phyloP scores from a whole-genome alignment of 2,329 filamentous ascomycete genomes.

The Cladophialophora chaetospira region DNA sequence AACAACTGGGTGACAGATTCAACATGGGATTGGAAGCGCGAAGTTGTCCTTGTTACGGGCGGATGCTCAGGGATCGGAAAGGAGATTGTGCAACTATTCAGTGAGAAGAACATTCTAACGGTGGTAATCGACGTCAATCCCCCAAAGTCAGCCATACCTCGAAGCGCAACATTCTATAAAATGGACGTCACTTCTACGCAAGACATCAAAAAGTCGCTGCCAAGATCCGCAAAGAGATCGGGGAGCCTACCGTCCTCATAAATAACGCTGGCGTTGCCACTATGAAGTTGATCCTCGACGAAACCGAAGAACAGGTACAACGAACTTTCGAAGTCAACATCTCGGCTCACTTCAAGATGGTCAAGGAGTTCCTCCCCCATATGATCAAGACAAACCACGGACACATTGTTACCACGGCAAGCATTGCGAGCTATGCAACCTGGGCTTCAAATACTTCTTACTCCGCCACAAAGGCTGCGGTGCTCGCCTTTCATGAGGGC shows the following conservation, averaged over 20 bases:
- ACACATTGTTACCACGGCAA: too few relatives aligned
- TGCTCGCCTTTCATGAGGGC: conserved; percentile 69
- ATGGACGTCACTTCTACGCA: too few relatives aligned
- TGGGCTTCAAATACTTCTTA: conserved; percentile 69
- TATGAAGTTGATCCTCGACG: conserved; percentile 59
- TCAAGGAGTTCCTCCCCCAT: conserved; percentile 65
- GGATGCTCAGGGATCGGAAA: too few relatives aligned
- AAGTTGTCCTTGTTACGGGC: too few relatives aligned
- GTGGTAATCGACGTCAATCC: too few relatives aligned
- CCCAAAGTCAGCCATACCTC: too few relatives aligned
- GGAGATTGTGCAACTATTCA: too few relatives aligned
- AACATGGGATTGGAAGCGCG: too few relatives aligned
- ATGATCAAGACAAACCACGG: conserved; percentile 68
- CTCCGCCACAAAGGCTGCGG: conserved; percentile 65
- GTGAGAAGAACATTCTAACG: too few relatives aligned
- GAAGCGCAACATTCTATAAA: too few relatives aligned
- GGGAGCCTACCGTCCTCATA: conserved; percentile 47
- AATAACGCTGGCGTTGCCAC: conserved; percentile 55
- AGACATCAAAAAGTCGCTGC: neutral
- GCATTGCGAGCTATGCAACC: conserved; percentile 62
- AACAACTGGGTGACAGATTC: too few relatives aligned
- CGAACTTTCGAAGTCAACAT: conserved; percentile 73
- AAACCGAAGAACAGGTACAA: conserved; percentile 58
- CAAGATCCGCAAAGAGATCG: neutral
- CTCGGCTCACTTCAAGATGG: conserved; percentile 65